Base-by-base conservation (phyloP, 2,329 filamentous ascomycete genomes). In the Basipetospora chlamydospora region DNA sequence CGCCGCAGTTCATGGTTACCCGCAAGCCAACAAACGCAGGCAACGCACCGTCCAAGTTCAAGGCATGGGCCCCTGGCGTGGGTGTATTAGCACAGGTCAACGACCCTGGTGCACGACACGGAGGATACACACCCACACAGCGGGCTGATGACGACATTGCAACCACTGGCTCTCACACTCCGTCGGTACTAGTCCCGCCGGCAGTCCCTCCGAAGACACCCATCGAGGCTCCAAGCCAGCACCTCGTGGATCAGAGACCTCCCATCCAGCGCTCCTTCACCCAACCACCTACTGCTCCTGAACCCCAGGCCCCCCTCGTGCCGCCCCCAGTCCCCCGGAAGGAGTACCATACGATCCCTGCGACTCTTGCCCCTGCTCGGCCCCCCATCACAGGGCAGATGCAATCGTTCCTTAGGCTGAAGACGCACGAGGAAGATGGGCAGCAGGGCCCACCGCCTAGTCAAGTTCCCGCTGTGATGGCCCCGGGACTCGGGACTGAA, bases 21-120 rank as follows among this genome's bases (percentile, higher is more conserved):
- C 32, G 38, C 22, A 39, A 39, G 13, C 33, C 38, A 4, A 36
- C 33, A 12, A 39, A 36, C 21, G 26, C 33, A 4, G 38, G 38
- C 12, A n/a, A 26, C 5, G n/a, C 28, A 17, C 18, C 38, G 3
- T 5, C 28, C 6, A 36, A 22, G 13, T 40, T 36, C 23, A 38
- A 28, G 26, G 33, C 41, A 9, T 44, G 37, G 26, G 23, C 32
- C 32, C 21, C 33, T 3, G 25, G 33, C 17, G 11, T 35, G 22
- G n/a, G n/a, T n/a, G n/a, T n/a, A n/a, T n/a, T n/a, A n/a, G n/a
- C n/a, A n/a, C n/a, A n/a, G n/a, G n/a, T n/a, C n/a, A n/a, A n/a
- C n/a, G n/a, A 17, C 26, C 34, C 26, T 17, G 20, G 11, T 23
- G 25, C 34, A 23, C n/a, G n/a, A n/a, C n/a, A n/a, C n/a, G n/a